A percentile compares a stretch with the other conserved stretches of the same genome.
Conservation (phyloP, 1,284 basidiomycete species). For the Tylopilus sp. region DNA sequence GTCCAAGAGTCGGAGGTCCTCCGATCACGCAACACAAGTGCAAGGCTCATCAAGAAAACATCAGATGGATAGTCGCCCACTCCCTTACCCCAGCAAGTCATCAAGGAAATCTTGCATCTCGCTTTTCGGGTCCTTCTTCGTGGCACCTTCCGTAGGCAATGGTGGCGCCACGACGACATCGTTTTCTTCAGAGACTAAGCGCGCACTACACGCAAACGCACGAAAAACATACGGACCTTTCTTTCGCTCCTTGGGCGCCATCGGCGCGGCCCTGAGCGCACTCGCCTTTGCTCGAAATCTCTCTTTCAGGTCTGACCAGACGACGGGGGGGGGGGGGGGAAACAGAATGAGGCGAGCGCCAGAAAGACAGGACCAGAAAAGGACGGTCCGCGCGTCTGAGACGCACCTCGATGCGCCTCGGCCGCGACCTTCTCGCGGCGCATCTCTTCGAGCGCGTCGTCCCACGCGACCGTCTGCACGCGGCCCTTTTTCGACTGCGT, state of each 20-base stretch:
- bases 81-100: conserved; percentile 51
- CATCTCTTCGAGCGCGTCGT: conserved; percentile 58
- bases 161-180: conserved; percentile 52
- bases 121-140: conserved; percentile 49
- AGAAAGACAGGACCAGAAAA: too few species aligned
- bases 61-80: background rate
- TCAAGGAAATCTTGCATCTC: conserved; percentile 75
- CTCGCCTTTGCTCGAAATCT: conserved; percentile 61
- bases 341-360: too few species aligned
- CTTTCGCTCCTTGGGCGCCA: conserved; percentile 33
- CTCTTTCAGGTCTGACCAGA: conserved; percentile 57
- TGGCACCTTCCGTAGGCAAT: conserved; percentile 38
- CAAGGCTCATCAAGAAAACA: background rate
- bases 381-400: too few species aligned
- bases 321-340: too few species aligned
- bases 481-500: conserved; percentile 54
- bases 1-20: background rate
- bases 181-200: conserved; percentile 25
- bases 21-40: background rate
- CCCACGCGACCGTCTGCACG: conserved; percentile 62
- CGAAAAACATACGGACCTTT: conserved; percentile 31
- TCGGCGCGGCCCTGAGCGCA: conserved; percentile 42
- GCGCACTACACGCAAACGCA: background rate
- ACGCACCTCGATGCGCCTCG: conserved; percentile 66
- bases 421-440: conserved; percentile 65